These are phyloP conservation scores for Obba rivulosa DNA, from an alignment of 768 basidiomycete species.

Conservation along the genomic window DNA sequence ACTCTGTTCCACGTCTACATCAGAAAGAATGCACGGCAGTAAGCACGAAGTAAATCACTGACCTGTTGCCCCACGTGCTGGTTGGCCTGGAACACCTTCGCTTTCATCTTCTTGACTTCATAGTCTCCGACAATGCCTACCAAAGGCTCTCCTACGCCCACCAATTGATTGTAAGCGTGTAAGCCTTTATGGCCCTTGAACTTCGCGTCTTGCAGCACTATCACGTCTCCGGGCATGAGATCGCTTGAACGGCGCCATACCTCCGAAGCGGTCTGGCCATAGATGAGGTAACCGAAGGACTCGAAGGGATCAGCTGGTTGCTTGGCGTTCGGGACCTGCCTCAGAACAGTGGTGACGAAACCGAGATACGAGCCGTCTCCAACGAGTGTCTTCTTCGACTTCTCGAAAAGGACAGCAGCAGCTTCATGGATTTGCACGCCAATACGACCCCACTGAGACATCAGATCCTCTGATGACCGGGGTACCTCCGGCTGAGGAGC, in stretches of 20 bases:
- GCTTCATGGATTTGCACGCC: slow-evolving; percentile 71
- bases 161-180: slow-evolving; percentile 60
- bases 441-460: slow-evolving; percentile 62
- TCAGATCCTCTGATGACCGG: slow-evolving; percentile 60
- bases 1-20: slow-evolving; percentile 30
- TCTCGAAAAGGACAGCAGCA: slow-evolving; percentile 62
- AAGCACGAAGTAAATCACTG: slow-evolving; percentile 23
- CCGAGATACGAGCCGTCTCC: slow-evolving; percentile 84
- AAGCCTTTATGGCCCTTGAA: slow-evolving; percentile 80
- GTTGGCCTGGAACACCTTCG: slow-evolving; percentile 82
- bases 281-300: slow-evolving; percentile 69
- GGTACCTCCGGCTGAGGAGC: slow-evolving; percentile 25
- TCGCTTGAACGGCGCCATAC: slow-evolving; percentile 75
- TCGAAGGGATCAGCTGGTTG: slow-evolving; percentile 31
- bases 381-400: slow-evolving; percentile 71
- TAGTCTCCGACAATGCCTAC: slow-evolving; percentile 78
- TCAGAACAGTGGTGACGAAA: slow-evolving; percentile 64
- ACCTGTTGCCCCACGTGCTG: slow-evolving; percentile 82
- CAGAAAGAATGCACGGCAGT: neutral
- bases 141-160: slow-evolving; percentile 50
- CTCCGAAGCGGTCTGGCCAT: slow-evolving; percentile 57
- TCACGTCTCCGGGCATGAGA: slow-evolving; percentile 82
- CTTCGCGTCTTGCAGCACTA: slow-evolving; percentile 68
- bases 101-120: slow-evolving; percentile 83
- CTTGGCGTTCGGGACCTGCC: slow-evolving; percentile 59